phyloP scores from a whole-genome alignment of 805 yeast species.

The Komagataella ulmi region DNA sequence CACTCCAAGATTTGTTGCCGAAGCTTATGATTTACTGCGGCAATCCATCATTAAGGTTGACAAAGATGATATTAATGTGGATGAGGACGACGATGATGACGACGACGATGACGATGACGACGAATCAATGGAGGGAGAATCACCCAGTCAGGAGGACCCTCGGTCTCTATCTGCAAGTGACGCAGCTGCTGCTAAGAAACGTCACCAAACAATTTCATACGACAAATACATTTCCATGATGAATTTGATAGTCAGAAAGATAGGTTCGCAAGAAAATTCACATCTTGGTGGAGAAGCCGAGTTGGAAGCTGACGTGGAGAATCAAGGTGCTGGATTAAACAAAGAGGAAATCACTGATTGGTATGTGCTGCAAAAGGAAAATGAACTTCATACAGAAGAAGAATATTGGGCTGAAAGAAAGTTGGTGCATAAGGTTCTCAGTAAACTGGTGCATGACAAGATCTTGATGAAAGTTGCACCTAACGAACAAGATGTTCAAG shows the following conservation, averaged over 20 bases:
- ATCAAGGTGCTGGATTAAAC: constrained; percentile 35
- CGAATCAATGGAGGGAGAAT: background rate
- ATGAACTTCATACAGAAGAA: constrained; percentile 52
- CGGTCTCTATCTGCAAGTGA: constrained; percentile 1
- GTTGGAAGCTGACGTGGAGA: constrained; percentile 9
- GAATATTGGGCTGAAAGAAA: constrained; percentile 61
- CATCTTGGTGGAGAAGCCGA: constrained; percentile 24
- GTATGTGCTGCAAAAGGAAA: constrained; percentile 67
- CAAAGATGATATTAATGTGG: constrained; percentile 81
- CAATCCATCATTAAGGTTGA: constrained; percentile 91
- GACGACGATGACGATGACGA: constrained; percentile 10
- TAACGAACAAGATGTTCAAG: constrained; percentile 27
- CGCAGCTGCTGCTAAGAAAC: constrained; percentile 8
- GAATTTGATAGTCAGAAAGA: constrained; percentile 49
- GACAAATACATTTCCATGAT: constrained; percentile 80
- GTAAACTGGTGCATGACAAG: constrained; percentile 72
- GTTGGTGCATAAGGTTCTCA: constrained; percentile 67
- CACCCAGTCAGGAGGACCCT: background rate
- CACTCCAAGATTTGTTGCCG: constrained; percentile 76
- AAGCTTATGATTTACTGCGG: constrained; percentile 80
- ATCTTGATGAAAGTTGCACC: constrained; percentile 53
- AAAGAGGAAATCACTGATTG: constrained; percentile 63
- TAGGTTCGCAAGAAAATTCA: constrained; percentile 38
- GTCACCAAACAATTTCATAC: constrained; percentile 49
- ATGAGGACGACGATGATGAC: constrained; percentile 35